A percentile compares a stretch with the other conserved stretches of the same genome.
These are phyloP conservation scores for Chaetoceros tenuissimus DNA, from an alignment of 108 stramenopile species.

Conservation along the genomic window DNA sequence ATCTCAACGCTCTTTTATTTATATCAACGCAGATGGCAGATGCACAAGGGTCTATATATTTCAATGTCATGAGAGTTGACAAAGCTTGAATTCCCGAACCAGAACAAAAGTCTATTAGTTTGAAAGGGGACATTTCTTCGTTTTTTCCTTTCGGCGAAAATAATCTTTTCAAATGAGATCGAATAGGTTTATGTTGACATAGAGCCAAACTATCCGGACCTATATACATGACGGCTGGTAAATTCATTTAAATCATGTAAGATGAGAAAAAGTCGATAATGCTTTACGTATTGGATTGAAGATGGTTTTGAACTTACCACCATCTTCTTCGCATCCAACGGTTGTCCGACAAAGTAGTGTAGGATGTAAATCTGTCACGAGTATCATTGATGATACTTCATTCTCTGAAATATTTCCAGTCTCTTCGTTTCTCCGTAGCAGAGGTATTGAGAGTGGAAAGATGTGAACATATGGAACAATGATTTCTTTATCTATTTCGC, in stretches of 20 bases:
- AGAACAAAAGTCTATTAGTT: slow-evolving; percentile 52
- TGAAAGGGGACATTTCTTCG: slow-evolving; percentile 7
- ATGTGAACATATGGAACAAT: slow-evolving; percentile 58
- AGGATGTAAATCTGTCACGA: slow-evolving; percentile 79
- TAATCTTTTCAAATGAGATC: not conserved
- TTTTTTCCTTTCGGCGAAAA: not conserved
- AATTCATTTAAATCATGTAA: too few relatives aligned
- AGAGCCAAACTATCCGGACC: slow-evolving; percentile 75
- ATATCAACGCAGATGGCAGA: slow-evolving; percentile 48
- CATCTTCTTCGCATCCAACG: slow-evolving; percentile 22
- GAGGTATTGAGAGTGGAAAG: slow-evolving; percentile 36
- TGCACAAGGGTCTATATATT: not conserved
- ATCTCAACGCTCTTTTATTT: slow-evolving; percentile 57
- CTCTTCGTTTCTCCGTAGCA: slow-evolving; percentile 4
- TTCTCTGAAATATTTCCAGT: not conserved
- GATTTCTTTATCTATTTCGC: slow-evolving; percentile 14
- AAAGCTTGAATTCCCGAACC: slow-evolving; percentile 76
- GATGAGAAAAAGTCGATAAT: too few relatives aligned
- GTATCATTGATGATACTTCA: slow-evolving; percentile 9
- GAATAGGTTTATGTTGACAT: slow-evolving; percentile 44
- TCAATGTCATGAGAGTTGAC: slow-evolving; percentile 8
- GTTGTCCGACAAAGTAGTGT: slow-evolving; percentile 45
- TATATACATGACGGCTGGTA: slow-evolving; percentile 84
- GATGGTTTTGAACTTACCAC: too few relatives aligned
- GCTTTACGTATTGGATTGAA: too few relatives aligned